phyloP scores from a whole-genome alignment of 176 grass and related monocot genomes.

The Avena sativa region DNA sequence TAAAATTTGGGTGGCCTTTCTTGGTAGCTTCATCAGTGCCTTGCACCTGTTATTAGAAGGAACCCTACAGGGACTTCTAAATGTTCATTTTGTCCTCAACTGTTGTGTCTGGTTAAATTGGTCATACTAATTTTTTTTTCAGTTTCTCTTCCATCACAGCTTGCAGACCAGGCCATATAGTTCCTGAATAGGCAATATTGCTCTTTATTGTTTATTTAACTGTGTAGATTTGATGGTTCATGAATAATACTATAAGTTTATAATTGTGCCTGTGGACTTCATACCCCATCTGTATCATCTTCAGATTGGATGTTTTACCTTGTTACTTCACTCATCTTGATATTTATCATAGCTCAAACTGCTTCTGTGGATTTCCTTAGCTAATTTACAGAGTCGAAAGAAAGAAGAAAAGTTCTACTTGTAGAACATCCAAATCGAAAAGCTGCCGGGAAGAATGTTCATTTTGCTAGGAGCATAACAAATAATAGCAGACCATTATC shows the following conservation, averaged over 20 bases:
- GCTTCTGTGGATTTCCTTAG: conserved; percentile 63
- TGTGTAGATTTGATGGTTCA: conserved; percentile 7
- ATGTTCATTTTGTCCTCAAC: not conserved
- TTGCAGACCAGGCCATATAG: not conserved
- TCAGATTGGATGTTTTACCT: conserved; percentile 28
- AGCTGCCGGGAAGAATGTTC: conserved; percentile 58
- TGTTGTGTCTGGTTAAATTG: not conserved
- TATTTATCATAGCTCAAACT: conserved; percentile 23
- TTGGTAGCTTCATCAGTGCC: conserved; percentile 9
- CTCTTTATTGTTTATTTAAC: conserved; percentile 14
- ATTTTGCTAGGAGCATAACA: conserved; percentile 56
- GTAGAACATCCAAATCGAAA: conserved; percentile 83
- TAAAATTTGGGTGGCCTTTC: conserved; percentile 7
- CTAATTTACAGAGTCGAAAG: conserved; percentile 78
- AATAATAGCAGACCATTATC: conserved; percentile 86
- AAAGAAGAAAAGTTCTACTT: conserved; percentile 83
- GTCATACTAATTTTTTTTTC: conserved; percentile 6
- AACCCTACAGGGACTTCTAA: not conserved
- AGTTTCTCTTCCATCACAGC: not conserved
- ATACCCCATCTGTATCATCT: conserved; percentile 12
- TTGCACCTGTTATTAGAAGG: conserved; percentile 19
- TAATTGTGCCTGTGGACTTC: not conserved
- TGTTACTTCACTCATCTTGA: conserved; percentile 4
- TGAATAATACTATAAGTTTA: not conserved
- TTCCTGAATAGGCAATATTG: not conserved